These are phyloP conservation scores for Paraconiothyrium brasiliense DNA, from an alignment of 2,329 filamentous ascomycete species.

Conservation along the genomic window DNA sequence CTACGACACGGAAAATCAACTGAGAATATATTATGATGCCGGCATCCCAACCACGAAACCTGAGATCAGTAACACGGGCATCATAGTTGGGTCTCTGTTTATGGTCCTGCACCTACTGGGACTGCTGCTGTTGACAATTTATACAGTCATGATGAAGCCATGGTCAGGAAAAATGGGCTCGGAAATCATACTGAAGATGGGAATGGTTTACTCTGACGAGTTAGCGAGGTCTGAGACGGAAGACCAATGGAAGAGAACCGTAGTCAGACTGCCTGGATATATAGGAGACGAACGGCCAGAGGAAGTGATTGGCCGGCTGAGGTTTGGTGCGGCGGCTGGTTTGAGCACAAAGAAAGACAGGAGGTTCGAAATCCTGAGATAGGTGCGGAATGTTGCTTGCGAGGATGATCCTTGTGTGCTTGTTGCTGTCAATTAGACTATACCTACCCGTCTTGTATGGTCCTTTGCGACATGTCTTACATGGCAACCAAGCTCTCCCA, in stretches of 20 bases:
- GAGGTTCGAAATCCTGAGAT: constrained; percentile 16
- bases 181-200: constrained; percentile 23
- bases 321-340: constrained; percentile 14
- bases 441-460: background rate
- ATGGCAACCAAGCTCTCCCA: too few species aligned
- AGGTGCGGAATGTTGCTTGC: background rate
- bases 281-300: constrained; percentile 22
- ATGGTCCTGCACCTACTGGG: constrained; percentile 21
- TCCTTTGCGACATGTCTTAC: background rate
- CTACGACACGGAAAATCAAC: background rate
- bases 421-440: background rate
- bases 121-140: constrained; percentile 15
- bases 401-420: background rate
- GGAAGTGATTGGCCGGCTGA: constrained; percentile 12
- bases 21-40: constrained; percentile 10
- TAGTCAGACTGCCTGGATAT: constrained; percentile 17
- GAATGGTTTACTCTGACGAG: constrained; percentile 15
- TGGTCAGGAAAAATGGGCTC: constrained; percentile 16
- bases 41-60: constrained; percentile 16
- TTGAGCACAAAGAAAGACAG: constrained; percentile 2
- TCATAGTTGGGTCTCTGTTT: constrained; percentile 19
- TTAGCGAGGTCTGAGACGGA: constrained; percentile 9
- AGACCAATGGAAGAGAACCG: constrained; percentile 5
- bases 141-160: constrained; percentile 9
- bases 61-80: constrained; percentile 12